Percentiles rank a stretch among this genome's conserved stretches.
Conservation (phyloP, 225 moss, liverwort and hornwort genomes). For the Polytrichum commune region DNA sequence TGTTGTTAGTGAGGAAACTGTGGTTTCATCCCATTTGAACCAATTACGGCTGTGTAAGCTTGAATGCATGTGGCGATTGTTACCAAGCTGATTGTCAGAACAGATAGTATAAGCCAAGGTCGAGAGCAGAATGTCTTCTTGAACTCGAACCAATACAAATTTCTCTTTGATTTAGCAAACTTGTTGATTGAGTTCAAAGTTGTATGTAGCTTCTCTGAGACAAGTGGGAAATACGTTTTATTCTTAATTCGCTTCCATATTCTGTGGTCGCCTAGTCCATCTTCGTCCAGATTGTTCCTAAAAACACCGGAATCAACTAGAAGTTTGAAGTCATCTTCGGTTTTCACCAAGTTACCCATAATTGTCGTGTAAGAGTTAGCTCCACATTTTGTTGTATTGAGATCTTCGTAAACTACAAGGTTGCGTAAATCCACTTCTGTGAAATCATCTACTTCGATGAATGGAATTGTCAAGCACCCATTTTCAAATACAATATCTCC, state of each 20-base stretch:
- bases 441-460: neutral
- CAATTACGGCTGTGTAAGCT: neutral
- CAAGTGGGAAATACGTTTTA: too few relatives aligned
- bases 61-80: neutral
- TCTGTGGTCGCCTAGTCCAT: neutral
- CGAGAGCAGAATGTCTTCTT: too few relatives aligned
- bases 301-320: neutral
- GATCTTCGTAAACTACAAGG: neutral
- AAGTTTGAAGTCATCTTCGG: neutral
- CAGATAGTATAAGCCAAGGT: too few relatives aligned
- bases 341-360: neutral
- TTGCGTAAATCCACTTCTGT: neutral
- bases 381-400: neutral
- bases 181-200: neutral
- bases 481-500: neutral
- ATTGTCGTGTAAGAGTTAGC: neutral
- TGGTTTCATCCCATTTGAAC: neutral
- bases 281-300: neutral
- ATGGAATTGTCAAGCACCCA: conserved; percentile 2
- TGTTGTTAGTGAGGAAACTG: neutral
- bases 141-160: too few relatives aligned
- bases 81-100: too few relatives aligned
- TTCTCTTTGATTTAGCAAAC: neutral
- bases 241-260: neutral
- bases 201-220: neutral